Conservation (phyloP, 225 moss, liverwort and hornwort genomes). For the Asterella californica region DNA sequence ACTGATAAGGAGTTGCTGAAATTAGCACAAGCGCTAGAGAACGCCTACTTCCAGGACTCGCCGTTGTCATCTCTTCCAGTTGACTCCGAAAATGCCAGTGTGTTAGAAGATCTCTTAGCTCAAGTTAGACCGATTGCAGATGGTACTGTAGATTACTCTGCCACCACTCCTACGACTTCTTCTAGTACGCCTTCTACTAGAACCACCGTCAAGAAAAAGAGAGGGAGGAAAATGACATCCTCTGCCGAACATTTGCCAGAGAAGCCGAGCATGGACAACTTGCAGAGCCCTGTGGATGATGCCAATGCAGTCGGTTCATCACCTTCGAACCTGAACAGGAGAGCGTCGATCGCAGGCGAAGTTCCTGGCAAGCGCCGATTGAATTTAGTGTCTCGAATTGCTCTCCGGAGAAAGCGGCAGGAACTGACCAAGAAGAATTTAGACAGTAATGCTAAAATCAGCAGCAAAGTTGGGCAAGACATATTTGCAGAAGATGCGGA, state of each 20-base stretch:
- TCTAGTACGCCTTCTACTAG: constrained; percentile 13
- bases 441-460: constrained; percentile 21
- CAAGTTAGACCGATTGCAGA: constrained; percentile 27
- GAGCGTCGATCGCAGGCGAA: constrained; percentile 20
- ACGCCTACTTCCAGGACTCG: constrained; percentile 35
- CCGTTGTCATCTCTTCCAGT: not conserved
- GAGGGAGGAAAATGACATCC: constrained; percentile 24
- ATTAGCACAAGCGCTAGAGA: constrained; percentile 39
- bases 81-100: constrained; percentile 15
- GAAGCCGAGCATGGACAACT: constrained; percentile 14
- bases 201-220: constrained; percentile 29
- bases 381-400: constrained; percentile 72
- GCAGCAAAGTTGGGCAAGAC: constrained; percentile 39
- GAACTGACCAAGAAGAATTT: constrained; percentile 20
- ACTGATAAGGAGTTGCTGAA: constrained; percentile 31
- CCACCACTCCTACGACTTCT: not conserved
- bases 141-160: not conserved
- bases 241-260: not conserved
- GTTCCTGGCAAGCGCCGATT: constrained; percentile 74
- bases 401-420: constrained; percentile 61
- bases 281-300: constrained; percentile 8
- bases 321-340: constrained; percentile 21
- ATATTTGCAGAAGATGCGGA: constrained; percentile 72
- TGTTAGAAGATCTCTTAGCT: constrained; percentile 28
- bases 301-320: constrained; percentile 5